Evolutionary conservation across 805 yeast genomes (phyloP), one percentile per base, ranked within the genome.

Genomic region (Hanseniaspora lachancei): DNA sequence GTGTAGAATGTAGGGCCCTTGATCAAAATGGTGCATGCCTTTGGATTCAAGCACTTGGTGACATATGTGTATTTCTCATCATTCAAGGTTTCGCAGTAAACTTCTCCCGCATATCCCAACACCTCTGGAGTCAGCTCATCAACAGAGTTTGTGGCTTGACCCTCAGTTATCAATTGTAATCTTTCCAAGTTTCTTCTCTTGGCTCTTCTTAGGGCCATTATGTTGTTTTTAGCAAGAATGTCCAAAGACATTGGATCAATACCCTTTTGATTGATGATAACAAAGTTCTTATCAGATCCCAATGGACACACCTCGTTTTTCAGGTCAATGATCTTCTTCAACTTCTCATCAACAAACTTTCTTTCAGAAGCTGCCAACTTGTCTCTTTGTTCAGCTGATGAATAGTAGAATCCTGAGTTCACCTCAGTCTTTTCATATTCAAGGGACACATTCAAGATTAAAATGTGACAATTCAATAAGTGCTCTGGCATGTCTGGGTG

Each of bases 181-280:
- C 99, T 82, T 74, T 93, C 99, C 98, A 93, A 91, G 71, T 93
- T 93, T 74, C 99, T 84, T 75, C 99, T 82, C 76, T 93, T 93
- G 46, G 99, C 99, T 67, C 98, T 82, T 75, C 99, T 83, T 64
- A 93, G 77, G 1, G 98, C 98, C 63, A 93, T 75, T 62, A 93
- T 93, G 63, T 85, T 86, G 70, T 93, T 84, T 67, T 87, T 88
- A 46, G 97, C 97, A 60, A 93, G 76, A 5, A 91, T 83, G 67
- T 93, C 98, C 60, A 93, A 74, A 8, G 97, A 89, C 93, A 93
- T 85, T 60, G 98, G 98, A 68, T 93, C 98, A 61, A 93, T 93
- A 64, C 98, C 98, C 76, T 93, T 93, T 72, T 93, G 98, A 72
- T 93, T 93, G 69, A 93, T 86, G 57, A 93, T 86, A 57, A 93